Conservation (phyloP, 176 grass and related monocot species). For the Triticum turgidum region DNA sequence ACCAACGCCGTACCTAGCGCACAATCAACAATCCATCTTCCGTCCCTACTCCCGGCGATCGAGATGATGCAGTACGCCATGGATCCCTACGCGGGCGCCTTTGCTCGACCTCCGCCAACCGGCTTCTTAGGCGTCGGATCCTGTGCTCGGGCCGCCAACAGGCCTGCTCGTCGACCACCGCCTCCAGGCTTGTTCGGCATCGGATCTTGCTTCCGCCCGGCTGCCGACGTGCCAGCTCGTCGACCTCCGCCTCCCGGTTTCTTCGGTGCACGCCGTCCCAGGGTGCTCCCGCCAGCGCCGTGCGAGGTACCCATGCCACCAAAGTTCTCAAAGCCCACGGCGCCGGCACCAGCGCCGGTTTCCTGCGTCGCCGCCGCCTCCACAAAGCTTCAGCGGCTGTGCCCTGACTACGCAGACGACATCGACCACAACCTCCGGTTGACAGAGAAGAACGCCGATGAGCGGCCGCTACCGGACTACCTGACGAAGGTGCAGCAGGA, state of each 20-base stretch:
- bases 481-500: not conserved
- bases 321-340: not conserved
- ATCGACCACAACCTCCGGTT: not conserved
- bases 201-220: not conserved
- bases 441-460: not conserved
- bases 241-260: not conserved
- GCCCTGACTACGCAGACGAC: conserved; percentile 4
- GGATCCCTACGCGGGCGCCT: not conserved
- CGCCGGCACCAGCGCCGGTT: not conserved
- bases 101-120: not conserved
- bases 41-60: not conserved
- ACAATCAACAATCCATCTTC: not conserved
- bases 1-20: not conserved
- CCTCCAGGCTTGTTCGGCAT: not conserved
- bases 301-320: not conserved
- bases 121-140: not conserved
- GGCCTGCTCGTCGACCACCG: not conserved
- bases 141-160: not conserved
- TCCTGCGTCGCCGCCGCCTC: not conserved
- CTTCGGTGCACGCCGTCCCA: not conserved
- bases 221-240: not conserved
- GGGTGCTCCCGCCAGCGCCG: not conserved
- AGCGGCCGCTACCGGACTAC: not conserved
- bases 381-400: not conserved
- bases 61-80: not conserved